Evolutionary conservation across 2,329 filamentous ascomycete genomes (phyloP).

Genomic region (Pyricularia sp.): DNA sequence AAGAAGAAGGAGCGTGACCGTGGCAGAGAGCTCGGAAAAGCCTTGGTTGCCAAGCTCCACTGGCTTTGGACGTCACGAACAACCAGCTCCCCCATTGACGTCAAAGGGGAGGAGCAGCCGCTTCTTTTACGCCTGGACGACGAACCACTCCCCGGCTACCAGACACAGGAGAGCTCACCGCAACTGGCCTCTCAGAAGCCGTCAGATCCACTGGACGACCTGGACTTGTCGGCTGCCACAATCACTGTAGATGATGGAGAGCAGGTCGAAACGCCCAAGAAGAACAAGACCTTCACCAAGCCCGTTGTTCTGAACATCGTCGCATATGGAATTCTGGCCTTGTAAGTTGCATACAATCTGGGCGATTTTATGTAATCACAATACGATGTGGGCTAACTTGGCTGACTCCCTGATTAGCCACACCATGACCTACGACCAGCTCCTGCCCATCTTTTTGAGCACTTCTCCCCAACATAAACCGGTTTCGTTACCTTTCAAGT

Average conservation of each 20-base stretch:
- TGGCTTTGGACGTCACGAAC: slow-evolving; percentile 13
- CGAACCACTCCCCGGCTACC: slow-evolving; percentile 60
- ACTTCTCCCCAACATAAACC: slow-evolving; percentile 45
- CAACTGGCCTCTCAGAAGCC: slow-evolving; percentile 27
- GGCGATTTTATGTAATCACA: slow-evolving; percentile 6
- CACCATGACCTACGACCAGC: slow-evolving; percentile 92
- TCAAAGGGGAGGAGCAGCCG: slow-evolving; percentile 46
- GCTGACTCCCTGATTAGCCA: slow-evolving; percentile 49
- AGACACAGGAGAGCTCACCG: slow-evolving; percentile 48
- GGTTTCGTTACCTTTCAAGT: slow-evolving; percentile 70
- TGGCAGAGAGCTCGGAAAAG: slow-evolving; percentile 67
- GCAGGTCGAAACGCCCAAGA: slow-evolving; percentile 4
- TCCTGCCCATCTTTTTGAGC: slow-evolving; percentile 87
- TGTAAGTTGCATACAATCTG: slow-evolving; percentile 51
- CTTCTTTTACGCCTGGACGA: slow-evolving; percentile 36
- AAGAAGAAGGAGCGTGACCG: slow-evolving; percentile 68
- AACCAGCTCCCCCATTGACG: slow-evolving; percentile 22
- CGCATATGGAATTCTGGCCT: slow-evolving; percentile 85
- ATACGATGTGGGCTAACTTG: background rate
- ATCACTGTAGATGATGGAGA: background rate
- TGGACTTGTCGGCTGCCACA: slow-evolving; percentile 19
- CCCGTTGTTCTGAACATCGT: slow-evolving; percentile 82
- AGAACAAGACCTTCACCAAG: slow-evolving; percentile 61
- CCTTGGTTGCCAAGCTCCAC: slow-evolving; percentile 44
- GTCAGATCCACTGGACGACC: slow-evolving; percentile 20